Base-by-base conservation (phyloP, 2,329 filamentous ascomycete genomes). In the Xylariomycetidae sp. region DNA sequence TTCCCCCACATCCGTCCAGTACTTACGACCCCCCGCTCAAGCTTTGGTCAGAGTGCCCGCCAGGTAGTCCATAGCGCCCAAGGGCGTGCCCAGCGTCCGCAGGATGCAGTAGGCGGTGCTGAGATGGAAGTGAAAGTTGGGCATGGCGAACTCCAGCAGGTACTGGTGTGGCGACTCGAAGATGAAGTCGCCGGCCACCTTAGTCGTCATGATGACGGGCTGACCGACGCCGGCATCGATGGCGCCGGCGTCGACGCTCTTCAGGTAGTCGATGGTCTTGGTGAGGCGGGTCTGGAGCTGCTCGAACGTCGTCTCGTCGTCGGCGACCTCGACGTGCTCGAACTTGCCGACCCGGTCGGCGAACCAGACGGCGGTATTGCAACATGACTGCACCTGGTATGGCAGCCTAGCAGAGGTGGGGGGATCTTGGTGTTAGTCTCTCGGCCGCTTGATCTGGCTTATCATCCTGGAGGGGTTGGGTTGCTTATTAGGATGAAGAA, bases 41-140 rank as follows among this genome's bases (percentile, higher is more conserved):
- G n/a, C n/a, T n/a, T n/a, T n/a, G n/a, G n/a, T n/a, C n/a, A n/a
- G n/a, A n/a, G n/a, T n/a, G n/a, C n/a, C 19, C 12, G 19, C 27
- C 12, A 74, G 43, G 44, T 61, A 77, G 46, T 77, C 70, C 20
- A 48, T 19, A 54, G 77, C 77, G 2, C 71, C 72, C 14, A 79
- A n/a, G 1, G 61, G 62, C 17, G 76, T 71, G 0, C 73, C 74
- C 48, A 68, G 61, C 33, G 61, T 63, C 33, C 74, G 57, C 44
- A 78, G 45, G 28, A 79, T 65, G 5, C 52, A 62, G 52, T 78
- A 78, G 12, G 67, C 65, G 12, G 61, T 71, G 3, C 57, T 61
- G n/a, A 68, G 43, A 43, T 78, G 74, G 48, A 78, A 79, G 54
- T 64, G 75, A 46, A 77, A 67, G 44, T 77, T 75, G 2, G 73